Percentiles rank a stretch among this genome's conserved stretches.
Evolutionary conservation across 345 rosid species (phyloP).

Genomic region (Diplotaxis tenuifolia): DNA sequence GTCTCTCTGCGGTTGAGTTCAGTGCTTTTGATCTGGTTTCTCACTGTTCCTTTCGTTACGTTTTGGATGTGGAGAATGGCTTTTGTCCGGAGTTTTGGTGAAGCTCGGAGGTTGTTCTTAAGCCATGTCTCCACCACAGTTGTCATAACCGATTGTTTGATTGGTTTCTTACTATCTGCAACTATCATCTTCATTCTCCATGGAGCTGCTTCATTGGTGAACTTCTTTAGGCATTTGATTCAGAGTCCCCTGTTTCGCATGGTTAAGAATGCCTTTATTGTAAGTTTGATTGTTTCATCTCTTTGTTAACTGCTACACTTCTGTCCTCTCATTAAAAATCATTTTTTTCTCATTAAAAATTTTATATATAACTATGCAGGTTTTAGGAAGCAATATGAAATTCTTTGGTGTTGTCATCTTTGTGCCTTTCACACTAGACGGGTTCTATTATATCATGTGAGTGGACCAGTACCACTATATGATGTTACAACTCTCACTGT

Average conservation of each 20-base stretch:
- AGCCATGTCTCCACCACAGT: constrained; percentile 87
- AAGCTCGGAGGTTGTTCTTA: constrained; percentile 89
- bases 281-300: background rate
- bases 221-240: constrained; percentile 88
- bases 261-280: background rate
- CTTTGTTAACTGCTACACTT: too few relatives aligned
- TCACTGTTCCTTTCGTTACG: constrained; percentile 91
- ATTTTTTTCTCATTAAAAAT: too few relatives aligned
- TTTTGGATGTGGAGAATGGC: constrained; percentile 99
- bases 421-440: too few relatives aligned
- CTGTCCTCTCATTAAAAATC: background rate
- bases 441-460: constrained; percentile 27
- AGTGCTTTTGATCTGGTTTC: constrained; percentile 97
- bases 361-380: constrained; percentile 50
- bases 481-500: background rate
- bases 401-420: constrained; percentile 90
- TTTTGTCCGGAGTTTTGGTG: constrained; percentile 86
- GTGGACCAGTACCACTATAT: background rate
- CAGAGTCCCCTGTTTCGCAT: constrained; percentile 75
- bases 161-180: constrained; percentile 95
- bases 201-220: constrained; percentile 94
- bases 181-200: constrained; percentile 96
- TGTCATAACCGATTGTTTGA: constrained; percentile 94
- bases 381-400: constrained; percentile 93
- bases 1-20: constrained; percentile 91